phyloP scores from a whole-genome alignment of 768 basidiomycete genomes.

The Lactifluus rugatus region DNA sequence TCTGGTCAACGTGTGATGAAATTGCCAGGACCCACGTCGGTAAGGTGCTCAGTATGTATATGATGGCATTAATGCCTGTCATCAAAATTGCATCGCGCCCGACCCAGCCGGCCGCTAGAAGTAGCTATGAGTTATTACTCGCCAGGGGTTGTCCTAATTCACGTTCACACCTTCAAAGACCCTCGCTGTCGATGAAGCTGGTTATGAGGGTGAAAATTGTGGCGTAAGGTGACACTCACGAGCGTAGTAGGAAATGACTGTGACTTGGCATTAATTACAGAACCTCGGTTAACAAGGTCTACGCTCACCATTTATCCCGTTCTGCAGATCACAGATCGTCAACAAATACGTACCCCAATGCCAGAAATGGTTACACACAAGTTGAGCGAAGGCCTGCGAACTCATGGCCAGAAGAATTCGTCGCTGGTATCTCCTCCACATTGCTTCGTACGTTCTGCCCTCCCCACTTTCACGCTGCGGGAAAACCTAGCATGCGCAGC shows the following conservation, averaged over 20 bases:
- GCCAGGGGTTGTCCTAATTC: not conserved
- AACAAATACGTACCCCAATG: not conserved
- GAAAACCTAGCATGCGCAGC: not conserved
- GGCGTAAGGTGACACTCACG: constrained; percentile 42
- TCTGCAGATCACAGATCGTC: constrained; percentile 35
- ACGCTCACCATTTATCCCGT: constrained; percentile 79
- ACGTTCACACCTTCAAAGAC: constrained; percentile 74
- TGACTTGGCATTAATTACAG: not conserved
- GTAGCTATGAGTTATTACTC: constrained; percentile 11
- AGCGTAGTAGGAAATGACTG: constrained; percentile 91
- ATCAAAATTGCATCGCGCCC: constrained; percentile 90
- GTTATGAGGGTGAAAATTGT: constrained; percentile 6
- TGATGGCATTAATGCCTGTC: constrained; percentile 87
- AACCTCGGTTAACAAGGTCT: constrained; percentile 2
- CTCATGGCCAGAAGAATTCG: constrained; percentile 91
- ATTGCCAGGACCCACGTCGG: constrained; percentile 53
- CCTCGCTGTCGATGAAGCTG: constrained; percentile 40
- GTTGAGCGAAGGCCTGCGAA: constrained; percentile 89
- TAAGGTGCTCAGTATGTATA: constrained; percentile 70
- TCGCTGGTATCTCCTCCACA: constrained; percentile 85
- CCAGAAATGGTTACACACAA: constrained; percentile 42
- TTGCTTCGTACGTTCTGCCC: constrained; percentile 60
- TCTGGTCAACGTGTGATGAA: constrained; percentile 12
- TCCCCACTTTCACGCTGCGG: constrained; percentile 65
- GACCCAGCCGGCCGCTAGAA: constrained; percentile 85